These are phyloP conservation scores for Scleromitrula shiraiana DNA, from an alignment of 2,329 filamentous ascomycete species.

Conservation along the genomic window DNA sequence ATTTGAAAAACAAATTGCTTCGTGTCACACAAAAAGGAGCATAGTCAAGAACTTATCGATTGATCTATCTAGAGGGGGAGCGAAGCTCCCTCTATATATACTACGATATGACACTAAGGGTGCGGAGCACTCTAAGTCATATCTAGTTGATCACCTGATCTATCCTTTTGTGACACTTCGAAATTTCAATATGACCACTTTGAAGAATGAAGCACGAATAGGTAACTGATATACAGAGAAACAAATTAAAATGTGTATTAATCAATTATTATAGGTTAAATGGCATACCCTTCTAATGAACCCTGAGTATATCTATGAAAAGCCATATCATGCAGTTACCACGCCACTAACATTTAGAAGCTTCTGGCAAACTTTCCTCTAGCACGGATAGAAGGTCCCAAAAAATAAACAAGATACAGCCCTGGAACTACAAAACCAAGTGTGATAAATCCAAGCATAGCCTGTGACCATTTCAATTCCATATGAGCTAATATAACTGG, in stretches of 20 bases:
- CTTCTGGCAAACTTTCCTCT: not conserved
- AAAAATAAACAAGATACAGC: not conserved
- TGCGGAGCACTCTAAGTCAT: too few species aligned
- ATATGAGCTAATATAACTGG: conserved; percentile 28
- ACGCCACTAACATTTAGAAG: not conserved
- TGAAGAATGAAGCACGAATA: not conserved
- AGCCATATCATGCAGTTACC: not conserved
- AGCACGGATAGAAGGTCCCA: not conserved
- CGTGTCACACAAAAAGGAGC: too few species aligned
- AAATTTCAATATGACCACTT: not conserved
- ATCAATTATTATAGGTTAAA: not conserved
- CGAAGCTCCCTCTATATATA: too few species aligned
- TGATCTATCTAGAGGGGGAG: too few species aligned
- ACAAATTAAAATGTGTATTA: not conserved
- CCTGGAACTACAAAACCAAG: conserved; percentile 19
- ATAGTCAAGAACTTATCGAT: too few species aligned
- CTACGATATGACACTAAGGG: too few species aligned
- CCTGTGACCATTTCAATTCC: conserved; percentile 35
- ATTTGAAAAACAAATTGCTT: not conserved
- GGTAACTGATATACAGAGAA: not conserved
- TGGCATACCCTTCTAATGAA: not conserved
- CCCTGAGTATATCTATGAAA: not conserved
- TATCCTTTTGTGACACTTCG: too few species aligned
- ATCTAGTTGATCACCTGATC: too few species aligned
- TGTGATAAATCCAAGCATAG: conserved; percentile 33